Evolutionary conservation across 2,329 filamentous ascomycete genomes (phyloP), one percentile per base, ranked within the genome.

Genomic region (Ceratocystis huliohia): DNA sequence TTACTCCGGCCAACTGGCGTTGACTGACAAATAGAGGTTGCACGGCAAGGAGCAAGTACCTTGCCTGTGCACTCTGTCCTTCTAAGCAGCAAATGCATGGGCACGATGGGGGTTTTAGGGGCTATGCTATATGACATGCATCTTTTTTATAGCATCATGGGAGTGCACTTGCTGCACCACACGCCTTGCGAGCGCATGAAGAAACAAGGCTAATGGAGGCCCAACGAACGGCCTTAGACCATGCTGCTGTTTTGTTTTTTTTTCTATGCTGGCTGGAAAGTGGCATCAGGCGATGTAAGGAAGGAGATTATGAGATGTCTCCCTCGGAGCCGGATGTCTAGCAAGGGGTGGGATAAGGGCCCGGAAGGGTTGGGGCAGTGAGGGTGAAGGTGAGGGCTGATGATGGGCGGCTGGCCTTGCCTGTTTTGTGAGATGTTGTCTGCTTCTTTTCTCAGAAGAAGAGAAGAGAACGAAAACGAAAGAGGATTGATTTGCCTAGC

Each of bases 31-130:
- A 17, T n/a, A 59, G 13, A 59, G 37, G 56, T 59, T 25, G 13
- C 28, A 59, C 56, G 25, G 28, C 56, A 59, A 59, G 56, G 56
- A 59, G 28, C 56, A 37, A 59, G 28, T 59, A 59, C 56, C 56
- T 30, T 59, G 56, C 17, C 28, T 20, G 22, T 56, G 50, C 13
- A 15, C 50, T 25, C 22, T 30, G 17, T 48, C 37, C 37, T 22
- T 17, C 46, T 56, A 5, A 56, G 7, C 13, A 59, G 28, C 5
- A 37, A 33, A 37, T 17, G 25, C 25, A 59, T 33, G n/a, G 28
- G 28, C 56, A 33, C 48, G 20, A 59, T 28, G 56, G n/a, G 25
- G 56, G 13, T 13, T 56, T 57, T 33, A 30, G 56, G 56, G 56
- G 56, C 56, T 59, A 59, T 59, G 56, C 56, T 59, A 33, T 33